Evolutionary conservation across 352 stramenopile species (phyloP).

Genomic region (Peronospora destructor): DNA sequence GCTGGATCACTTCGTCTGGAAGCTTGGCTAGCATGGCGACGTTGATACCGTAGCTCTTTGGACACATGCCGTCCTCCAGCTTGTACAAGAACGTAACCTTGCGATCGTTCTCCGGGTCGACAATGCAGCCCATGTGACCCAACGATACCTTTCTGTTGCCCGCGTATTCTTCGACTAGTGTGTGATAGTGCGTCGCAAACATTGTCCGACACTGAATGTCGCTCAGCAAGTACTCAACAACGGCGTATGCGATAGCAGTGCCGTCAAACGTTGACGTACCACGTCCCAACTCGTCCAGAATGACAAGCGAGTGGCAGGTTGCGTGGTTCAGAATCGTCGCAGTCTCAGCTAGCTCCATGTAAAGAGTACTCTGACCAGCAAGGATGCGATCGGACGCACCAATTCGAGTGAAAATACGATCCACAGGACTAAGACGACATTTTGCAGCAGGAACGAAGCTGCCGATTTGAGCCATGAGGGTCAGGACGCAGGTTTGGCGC

Average conservation of each 20-base stretch:
- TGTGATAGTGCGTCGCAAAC: constrained; percentile 99
- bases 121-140: constrained; percentile 79
- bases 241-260: constrained; percentile 95
- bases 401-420: constrained; percentile 99
- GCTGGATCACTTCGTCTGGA: constrained; percentile 90
- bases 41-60: constrained; percentile 99
- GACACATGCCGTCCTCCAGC: constrained; percentile 91
- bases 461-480: constrained; percentile 98
- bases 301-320: constrained; percentile 92
- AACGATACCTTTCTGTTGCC: constrained; percentile 54
- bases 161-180: constrained; percentile 86
- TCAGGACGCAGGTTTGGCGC: constrained; percentile 95
- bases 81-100: constrained; percentile 99
- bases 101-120: constrained; percentile 74
- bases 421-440: constrained; percentile 92
- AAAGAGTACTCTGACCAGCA: constrained; percentile 98
- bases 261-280: constrained; percentile 99
- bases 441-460: constrained; percentile 96
- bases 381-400: constrained; percentile 97
- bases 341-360: constrained; percentile 98
- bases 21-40: constrained; percentile 96
- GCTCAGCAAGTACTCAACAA: constrained; percentile 90
- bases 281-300: constrained; percentile 97
- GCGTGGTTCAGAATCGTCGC: constrained; percentile 95
- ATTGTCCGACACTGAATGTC: constrained; percentile 89